Evolutionary conservation across 352 stramenopile genomes (phyloP).

Genomic region (Thalassiosira pacifica): DNA sequence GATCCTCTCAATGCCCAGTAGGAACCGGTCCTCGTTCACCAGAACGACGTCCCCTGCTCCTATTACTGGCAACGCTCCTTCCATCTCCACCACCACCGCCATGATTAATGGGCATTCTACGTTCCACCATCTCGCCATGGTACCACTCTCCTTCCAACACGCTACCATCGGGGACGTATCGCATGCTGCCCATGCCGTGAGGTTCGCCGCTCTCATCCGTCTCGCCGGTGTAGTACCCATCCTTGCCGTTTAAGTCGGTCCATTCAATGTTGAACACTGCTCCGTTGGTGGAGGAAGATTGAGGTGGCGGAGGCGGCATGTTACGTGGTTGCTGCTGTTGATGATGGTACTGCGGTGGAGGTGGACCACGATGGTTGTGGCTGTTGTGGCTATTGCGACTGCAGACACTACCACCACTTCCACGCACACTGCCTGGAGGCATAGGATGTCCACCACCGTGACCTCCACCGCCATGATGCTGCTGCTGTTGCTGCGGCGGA

Average conservation of each 20-base stretch:
- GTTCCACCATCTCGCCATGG: conserved; percentile 30
- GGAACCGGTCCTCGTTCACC: background rate
- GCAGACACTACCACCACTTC: background rate
- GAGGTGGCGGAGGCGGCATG: background rate
- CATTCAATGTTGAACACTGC: conserved; percentile 32
- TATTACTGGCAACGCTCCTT: conserved; percentile 11
- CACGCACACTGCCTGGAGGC: background rate
- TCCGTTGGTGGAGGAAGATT: background rate
- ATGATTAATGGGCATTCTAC: background rate
- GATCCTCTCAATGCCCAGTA: background rate
- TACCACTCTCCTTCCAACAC: conserved; percentile 35
- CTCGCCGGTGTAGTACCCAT: conserved; percentile 41
- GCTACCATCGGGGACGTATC: conserved; percentile 8
- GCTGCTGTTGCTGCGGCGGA: background rate
- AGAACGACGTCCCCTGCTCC: background rate
- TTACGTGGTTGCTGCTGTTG: background rate
- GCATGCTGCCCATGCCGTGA: conserved; percentile 29
- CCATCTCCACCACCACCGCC: conserved; percentile 14
- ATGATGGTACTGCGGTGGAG: background rate
- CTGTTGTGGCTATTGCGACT: background rate
- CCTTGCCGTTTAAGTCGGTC: conserved; percentile 26
- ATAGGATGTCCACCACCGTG: background rate
- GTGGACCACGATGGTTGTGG: background rate
- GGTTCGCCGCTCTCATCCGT: conserved; percentile 23
- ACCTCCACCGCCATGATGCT: too few relatives aligned